Evolutionary conservation across 495 filamentous ascomycete species (phyloP).

Genomic region (Penicilliopsis zonata): DNA sequence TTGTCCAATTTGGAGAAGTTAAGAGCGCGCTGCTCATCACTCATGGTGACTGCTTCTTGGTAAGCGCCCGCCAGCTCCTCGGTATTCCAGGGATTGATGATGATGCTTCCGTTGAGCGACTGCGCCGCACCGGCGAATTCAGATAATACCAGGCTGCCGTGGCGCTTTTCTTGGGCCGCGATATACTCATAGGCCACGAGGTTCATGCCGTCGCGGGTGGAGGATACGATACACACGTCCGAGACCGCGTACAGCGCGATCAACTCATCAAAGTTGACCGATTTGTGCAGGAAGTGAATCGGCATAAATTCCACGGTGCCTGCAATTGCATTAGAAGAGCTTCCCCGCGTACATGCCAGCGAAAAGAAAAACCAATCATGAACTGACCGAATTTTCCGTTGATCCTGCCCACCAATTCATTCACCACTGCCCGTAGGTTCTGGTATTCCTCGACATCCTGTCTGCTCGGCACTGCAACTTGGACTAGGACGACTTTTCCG

Average conservation of each 20-base stretch:
- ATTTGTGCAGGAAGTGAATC: constrained; percentile 96
- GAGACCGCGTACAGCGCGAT: constrained; percentile 88
- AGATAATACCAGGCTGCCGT: constrained; percentile 85
- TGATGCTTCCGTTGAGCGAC: constrained; percentile 79
- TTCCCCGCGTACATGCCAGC: too few relatives aligned
- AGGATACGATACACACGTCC: constrained; percentile 88
- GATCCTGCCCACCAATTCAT: constrained; percentile 88
- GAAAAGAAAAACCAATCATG: constrained; percentile 1
- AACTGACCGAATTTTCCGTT: constrained; percentile 76
- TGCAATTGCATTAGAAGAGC: constrained; percentile 14
- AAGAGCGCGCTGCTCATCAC: constrained; percentile 66
- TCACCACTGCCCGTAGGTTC: constrained; percentile 84
- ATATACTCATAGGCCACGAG: constrained; percentile 99
- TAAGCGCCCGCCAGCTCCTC: constrained; percentile 89
- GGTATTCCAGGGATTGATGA: constrained; percentile 96
- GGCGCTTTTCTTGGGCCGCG: constrained; percentile 75
- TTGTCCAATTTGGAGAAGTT: constrained; percentile 85
- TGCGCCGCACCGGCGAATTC: constrained; percentile 95
- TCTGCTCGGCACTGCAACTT: constrained; percentile 87
- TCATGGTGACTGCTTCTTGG: constrained; percentile 89
- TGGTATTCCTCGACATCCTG: constrained; percentile 98
- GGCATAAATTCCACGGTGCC: constrained; percentile 95
- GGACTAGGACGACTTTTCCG: constrained; percentile 92
- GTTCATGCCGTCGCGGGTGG: constrained; percentile 98
- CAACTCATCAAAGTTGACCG: constrained; percentile 82